These are phyloP conservation scores for Hippophae tibetana DNA, from an alignment of 306 rosid species.

Conservation along the genomic window DNA sequence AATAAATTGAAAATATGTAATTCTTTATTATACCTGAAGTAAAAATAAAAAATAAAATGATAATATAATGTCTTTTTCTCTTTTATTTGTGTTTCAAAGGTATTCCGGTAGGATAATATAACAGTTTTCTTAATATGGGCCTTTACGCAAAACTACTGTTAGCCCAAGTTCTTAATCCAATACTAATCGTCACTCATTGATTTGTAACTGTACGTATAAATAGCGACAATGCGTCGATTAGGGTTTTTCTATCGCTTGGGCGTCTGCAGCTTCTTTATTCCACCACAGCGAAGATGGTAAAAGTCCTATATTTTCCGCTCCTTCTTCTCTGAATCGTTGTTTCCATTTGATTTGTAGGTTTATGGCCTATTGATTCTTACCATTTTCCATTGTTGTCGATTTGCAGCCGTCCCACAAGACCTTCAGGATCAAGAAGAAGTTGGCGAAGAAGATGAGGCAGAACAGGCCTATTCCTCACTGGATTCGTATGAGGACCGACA, in stretches of 20 bases:
- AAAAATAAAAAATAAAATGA: no score
- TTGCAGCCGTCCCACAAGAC: slow-evolving; percentile 81
- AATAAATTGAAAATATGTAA: no score
- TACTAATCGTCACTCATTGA: no score
- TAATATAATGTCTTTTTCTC: no score
- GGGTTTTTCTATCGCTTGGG: slow-evolving; percentile 15
- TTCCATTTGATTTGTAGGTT: neutral
- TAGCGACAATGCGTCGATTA: neutral
- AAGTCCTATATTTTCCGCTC: no score
- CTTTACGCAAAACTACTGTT: no score
- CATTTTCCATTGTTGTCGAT: neutral
- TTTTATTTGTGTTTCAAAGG: no score
- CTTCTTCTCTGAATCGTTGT: neutral
- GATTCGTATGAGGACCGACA: slow-evolving; percentile 80
- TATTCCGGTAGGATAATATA: no score
- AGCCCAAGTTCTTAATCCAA: no score
- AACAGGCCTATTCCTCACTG: slow-evolving; percentile 82
- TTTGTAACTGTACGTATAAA: neutral
- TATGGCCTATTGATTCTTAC: neutral
- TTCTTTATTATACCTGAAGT: no score
- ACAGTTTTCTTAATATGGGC: no score
- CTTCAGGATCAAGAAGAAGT: slow-evolving; percentile 84
- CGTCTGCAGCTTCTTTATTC: slow-evolving; percentile 14
- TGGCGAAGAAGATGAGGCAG: slow-evolving; percentile 93
- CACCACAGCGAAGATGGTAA: slow-evolving; percentile 43